Conservation (phyloP, 495 filamentous ascomycete genomes). For the Melanomma pulvis-pyrius region DNA sequence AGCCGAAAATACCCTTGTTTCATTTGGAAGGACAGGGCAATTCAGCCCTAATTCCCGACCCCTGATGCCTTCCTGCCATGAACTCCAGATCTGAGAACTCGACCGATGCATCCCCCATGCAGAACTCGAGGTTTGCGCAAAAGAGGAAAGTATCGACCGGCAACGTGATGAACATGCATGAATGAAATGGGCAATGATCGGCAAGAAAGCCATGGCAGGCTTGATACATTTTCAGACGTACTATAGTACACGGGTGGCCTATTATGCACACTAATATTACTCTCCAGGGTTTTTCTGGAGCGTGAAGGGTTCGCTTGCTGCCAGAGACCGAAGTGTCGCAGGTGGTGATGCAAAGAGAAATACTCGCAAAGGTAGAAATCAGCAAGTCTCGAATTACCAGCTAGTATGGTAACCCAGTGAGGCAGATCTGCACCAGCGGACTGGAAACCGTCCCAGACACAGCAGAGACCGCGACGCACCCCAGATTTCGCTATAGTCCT, state of each 20-base stretch:
- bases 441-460: neutral
- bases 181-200: neutral
- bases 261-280: neutral
- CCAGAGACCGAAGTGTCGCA: neutral
- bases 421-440: neutral
- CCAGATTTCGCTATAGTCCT: neutral
- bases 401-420: neutral
- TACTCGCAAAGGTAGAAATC: neutral
- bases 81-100: neutral
- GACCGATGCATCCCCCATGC: neutral
- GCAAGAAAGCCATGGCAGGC: neutral
- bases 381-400: neutral
- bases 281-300: neutral
- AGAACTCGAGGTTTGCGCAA: neutral
- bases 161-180: neutral
- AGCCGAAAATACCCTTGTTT: neutral
- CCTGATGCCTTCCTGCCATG: neutral
- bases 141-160: neutral
- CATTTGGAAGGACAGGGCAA: neutral
- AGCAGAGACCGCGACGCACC: neutral
- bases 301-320: neutral
- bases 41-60: neutral
- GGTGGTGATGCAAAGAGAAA: too few relatives aligned
- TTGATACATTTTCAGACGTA: neutral
- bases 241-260: neutral